A percentile compares a stretch with the other conserved stretches of the same genome.
Evolutionary conservation across 2,329 filamentous ascomycete genomes (phyloP).

Genomic region (Coniochaeta sp.): DNA sequence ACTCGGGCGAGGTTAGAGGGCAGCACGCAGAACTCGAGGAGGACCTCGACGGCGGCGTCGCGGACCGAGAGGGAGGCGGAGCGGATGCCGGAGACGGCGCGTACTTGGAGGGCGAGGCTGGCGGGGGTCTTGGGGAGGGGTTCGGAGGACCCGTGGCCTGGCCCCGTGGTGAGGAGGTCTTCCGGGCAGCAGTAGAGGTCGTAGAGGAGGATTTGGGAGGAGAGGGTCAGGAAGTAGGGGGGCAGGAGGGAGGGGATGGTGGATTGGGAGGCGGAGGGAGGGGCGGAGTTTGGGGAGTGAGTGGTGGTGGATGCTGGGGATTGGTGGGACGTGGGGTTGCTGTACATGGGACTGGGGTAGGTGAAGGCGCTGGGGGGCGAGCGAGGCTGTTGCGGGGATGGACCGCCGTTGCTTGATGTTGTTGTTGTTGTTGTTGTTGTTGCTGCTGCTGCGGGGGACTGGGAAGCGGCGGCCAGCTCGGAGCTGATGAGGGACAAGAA

Average conservation of each 20-base stretch:
- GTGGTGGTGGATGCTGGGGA: neutral
- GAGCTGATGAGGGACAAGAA: constrained; percentile 8
- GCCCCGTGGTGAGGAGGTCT: constrained; percentile 12
- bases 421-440: no score
- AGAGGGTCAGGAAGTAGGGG: constrained; percentile 13
- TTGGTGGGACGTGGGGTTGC: neutral
- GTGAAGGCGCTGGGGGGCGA: neutral
- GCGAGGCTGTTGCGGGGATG: neutral
- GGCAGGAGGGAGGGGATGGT: constrained; percentile 2
- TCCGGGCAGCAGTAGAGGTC: constrained; percentile 28
- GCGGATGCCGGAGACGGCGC: constrained; percentile 24
- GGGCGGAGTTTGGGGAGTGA: neutral
- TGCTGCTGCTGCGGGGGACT: neutral
- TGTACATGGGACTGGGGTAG: neutral
- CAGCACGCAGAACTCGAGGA: constrained; percentile 13
- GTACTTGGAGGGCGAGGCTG: constrained; percentile 22
- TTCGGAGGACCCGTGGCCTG: constrained; percentile 15
- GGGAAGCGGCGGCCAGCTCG: constrained; percentile 5
- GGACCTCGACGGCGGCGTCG: constrained; percentile 19
- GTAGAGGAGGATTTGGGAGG: constrained; percentile 19
- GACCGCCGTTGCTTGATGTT: no score
- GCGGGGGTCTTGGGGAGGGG: constrained; percentile 27
- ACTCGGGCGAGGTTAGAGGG: constrained; percentile 18
- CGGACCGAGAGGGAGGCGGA: constrained; percentile 18
- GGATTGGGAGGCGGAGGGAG: neutral